Percentiles rank a stretch among this genome's conserved stretches.
Evolutionary conservation across 2,329 filamentous ascomycete genomes (phyloP).

Genomic region (Bipolaris victoriae): DNA sequence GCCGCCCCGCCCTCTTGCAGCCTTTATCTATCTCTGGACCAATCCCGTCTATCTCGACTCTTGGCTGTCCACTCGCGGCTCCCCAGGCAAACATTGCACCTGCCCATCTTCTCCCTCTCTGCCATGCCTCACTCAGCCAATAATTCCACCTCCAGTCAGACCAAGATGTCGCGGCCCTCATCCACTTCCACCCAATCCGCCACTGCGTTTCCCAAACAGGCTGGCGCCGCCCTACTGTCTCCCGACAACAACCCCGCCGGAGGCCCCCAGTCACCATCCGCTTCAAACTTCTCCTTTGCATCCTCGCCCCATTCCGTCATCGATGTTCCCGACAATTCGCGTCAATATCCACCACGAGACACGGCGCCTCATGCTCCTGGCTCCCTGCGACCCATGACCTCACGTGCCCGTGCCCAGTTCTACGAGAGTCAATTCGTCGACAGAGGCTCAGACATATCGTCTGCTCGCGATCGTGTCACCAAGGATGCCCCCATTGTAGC

Average conservation of each 20-base stretch:
- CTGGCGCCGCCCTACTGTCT: slow-evolving; percentile 38
- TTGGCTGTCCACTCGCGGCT: slow-evolving; percentile 34
- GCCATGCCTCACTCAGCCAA: slow-evolving; percentile 47
- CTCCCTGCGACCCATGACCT: slow-evolving; percentile 20
- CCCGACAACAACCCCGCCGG: slow-evolving; percentile 30
- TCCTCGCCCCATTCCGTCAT: slow-evolving; percentile 42
- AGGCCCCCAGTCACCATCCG: slow-evolving; percentile 44
- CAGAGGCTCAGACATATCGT: slow-evolving; percentile 42
- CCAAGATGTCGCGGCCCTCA: slow-evolving; percentile 46
- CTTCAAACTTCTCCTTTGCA: slow-evolving; percentile 48
- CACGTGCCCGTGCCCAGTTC: slow-evolving; percentile 43
- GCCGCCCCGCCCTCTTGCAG: slow-evolving; percentile 20
- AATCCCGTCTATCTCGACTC: slow-evolving; percentile 26
- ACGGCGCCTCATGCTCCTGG: slow-evolving; percentile 27
- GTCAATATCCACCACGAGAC: slow-evolving; percentile 25
- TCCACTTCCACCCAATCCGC: slow-evolving; percentile 43
- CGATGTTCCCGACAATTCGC: slow-evolving; percentile 23
- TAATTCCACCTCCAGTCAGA: slow-evolving; percentile 40
- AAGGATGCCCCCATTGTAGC: slow-evolving; percentile 57
- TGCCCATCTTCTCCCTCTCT: slow-evolving; percentile 7
- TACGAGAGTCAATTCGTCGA: slow-evolving; percentile 49
- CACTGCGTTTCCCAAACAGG: slow-evolving; percentile 44
- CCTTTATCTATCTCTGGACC: slow-evolving; percentile 37
- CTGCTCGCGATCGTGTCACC: slow-evolving; percentile 51
- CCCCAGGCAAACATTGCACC: slow-evolving; percentile 29